Conservation (phyloP, 2,329 filamentous ascomycete genomes). For the Botrytis aclada region DNA sequence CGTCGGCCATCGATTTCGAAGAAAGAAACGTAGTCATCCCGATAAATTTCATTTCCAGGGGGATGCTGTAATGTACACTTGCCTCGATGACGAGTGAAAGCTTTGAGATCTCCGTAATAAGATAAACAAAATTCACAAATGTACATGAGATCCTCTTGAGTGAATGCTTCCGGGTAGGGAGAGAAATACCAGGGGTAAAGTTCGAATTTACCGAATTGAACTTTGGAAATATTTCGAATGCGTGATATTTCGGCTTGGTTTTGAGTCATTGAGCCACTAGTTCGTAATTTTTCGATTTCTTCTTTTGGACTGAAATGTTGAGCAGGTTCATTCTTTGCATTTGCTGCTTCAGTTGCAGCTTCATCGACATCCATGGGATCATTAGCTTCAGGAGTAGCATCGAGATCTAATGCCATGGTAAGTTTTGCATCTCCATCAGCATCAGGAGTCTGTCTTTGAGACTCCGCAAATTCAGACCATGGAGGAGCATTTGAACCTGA, state of each 20-base stretch:
- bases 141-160: slow-evolving; percentile 84
- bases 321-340: slow-evolving; percentile 38
- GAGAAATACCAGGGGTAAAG: slow-evolving; percentile 99
- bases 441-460: slow-evolving; percentile 34
- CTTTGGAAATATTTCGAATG: slow-evolving; percentile 88
- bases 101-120: slow-evolving; percentile 80
- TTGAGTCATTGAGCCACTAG: slow-evolving; percentile 96
- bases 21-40: slow-evolving; percentile 89
- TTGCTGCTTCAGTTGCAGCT: slow-evolving; percentile 38
- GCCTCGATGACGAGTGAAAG: slow-evolving; percentile 78
- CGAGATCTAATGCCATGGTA: slow-evolving; percentile 30
- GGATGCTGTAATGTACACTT: slow-evolving; percentile 93
- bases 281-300: slow-evolving; percentile 94
- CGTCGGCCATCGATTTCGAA: slow-evolving; percentile 96
- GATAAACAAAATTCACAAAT: slow-evolving; percentile 96
- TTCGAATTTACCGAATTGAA: slow-evolving; percentile 90
- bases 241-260: slow-evolving; percentile 96
- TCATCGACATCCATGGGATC: slow-evolving; percentile 55
- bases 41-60: slow-evolving; percentile 96
- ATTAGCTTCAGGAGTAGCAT: slow-evolving; percentile 35
- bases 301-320: slow-evolving; percentile 70
- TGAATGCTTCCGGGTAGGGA: slow-evolving; percentile 87
- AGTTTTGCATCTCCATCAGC: slow-evolving; percentile 33
- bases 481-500: slow-evolving; percentile 33
- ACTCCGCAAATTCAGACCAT: slow-evolving; percentile 36